Evolutionary conservation across 192 early-diverging fungal species (phyloP).

Genomic region (Linnemannia schmuckeri): DNA sequence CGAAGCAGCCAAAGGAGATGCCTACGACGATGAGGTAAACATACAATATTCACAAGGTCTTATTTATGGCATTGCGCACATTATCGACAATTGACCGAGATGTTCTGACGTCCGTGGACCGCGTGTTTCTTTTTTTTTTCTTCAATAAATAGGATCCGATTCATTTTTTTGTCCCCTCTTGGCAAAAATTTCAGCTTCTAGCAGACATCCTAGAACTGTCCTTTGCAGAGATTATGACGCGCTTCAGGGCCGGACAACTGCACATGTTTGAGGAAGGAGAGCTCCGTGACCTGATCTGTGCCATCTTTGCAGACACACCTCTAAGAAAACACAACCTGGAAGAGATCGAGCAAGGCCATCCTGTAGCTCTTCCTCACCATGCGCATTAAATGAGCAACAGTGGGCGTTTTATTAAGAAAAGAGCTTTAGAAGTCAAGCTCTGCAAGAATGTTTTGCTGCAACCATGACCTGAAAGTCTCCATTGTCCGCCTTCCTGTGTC

Average conservation of each 20-base stretch:
- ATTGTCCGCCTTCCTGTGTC: neutral
- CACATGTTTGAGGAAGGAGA: slow-evolving; percentile 62
- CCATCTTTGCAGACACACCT: slow-evolving; percentile 70
- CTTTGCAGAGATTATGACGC: slow-evolving; percentile 68
- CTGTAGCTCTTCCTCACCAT: slow-evolving; percentile 22
- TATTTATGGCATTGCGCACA: too few relatives aligned
- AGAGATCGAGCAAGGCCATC: slow-evolving; percentile 64
- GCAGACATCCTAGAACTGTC: slow-evolving; percentile 68
- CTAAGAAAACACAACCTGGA: slow-evolving; percentile 60
- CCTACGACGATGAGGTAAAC: slow-evolving; percentile 38
- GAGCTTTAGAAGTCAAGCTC: slow-evolving; percentile 12
- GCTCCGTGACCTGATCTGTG: slow-evolving; percentile 62
- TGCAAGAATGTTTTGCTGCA: slow-evolving; percentile 29
- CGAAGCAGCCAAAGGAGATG: slow-evolving; percentile 18
- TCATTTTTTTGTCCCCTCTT: slow-evolving; percentile 51
- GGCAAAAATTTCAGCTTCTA: slow-evolving; percentile 66
- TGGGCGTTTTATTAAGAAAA: neutral
- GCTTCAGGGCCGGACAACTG: slow-evolving; percentile 60
- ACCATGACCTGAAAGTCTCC: slow-evolving; percentile 37
- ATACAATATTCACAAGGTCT: neutral
- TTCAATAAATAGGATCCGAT: slow-evolving; percentile 38
- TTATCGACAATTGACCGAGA: neutral
- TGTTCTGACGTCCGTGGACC: neutral
- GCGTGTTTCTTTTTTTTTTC: neutral
- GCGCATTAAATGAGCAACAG: neutral